Conservation (phyloP, 441 rosid species). For the Brassica hybrid region DNA sequence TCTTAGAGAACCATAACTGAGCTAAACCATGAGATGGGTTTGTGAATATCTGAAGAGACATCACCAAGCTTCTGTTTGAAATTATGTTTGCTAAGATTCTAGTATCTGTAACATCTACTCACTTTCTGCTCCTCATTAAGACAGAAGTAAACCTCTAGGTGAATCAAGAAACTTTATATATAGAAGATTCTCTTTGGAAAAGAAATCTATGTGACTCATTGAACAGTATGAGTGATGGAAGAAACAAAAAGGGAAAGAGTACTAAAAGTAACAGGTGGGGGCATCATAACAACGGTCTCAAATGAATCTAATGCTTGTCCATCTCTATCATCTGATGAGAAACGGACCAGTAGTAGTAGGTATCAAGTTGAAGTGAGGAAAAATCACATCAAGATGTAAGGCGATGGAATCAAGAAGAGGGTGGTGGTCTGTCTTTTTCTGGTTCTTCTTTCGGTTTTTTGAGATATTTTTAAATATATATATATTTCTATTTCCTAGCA, state of each 20-base stretch:
- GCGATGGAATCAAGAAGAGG: slow-evolving; percentile 30
- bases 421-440: slow-evolving; percentile 32
- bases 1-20: slow-evolving; percentile 39
- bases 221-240: slow-evolving; percentile 8
- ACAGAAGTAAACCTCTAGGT: not conserved
- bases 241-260: slow-evolving; percentile 26
- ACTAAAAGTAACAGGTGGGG: slow-evolving; percentile 33
- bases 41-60: slow-evolving; percentile 50
- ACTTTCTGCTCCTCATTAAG: not conserved
- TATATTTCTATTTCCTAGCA: slow-evolving; percentile 9
- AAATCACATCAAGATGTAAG: slow-evolving; percentile 5
- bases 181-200: slow-evolving; percentile 5
- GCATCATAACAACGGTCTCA: slow-evolving; percentile 36
- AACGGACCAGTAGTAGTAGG: slow-evolving; percentile 18
- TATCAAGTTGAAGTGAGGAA: slow-evolving; percentile 33
- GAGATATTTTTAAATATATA: slow-evolving; percentile 13
- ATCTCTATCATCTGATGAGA: slow-evolving; percentile 20
- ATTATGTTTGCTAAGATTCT: slow-evolving; percentile 20
- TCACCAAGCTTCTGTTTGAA: slow-evolving; percentile 48
- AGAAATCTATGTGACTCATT: slow-evolving; percentile 5
- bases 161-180: not conserved
- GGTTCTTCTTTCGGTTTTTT: slow-evolving; percentile 35
- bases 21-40: slow-evolving; percentile 46
- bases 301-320: slow-evolving; percentile 26
- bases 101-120: slow-evolving; percentile 3